Conservation (phyloP, 1,284 basidiomycete genomes). For the Ceratobasidium sp. region DNA sequence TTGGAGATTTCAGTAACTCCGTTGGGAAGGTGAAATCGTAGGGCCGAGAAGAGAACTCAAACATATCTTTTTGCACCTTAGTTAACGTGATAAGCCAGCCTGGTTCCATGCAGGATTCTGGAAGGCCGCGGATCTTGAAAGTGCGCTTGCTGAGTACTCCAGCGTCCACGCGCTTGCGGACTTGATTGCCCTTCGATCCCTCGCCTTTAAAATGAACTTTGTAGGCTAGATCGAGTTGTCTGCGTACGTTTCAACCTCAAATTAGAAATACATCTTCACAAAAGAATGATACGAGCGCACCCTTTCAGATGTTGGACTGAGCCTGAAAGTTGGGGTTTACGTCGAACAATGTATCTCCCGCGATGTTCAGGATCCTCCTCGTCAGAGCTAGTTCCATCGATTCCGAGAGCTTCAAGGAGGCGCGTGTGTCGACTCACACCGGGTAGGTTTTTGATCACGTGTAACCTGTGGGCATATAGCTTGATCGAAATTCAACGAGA, state of each 20-base stretch:
- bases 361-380: not conserved
- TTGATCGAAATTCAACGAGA: not conserved
- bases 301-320: not conserved
- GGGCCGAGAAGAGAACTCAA: not conserved
- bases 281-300: no score
- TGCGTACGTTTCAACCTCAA: no score
- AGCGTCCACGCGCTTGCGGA: not conserved
- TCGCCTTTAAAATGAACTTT: not conserved
- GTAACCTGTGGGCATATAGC: not conserved
- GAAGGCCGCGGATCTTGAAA: not conserved
- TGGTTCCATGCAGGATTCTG: not conserved
- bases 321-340: not conserved
- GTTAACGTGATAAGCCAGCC: not conserved
- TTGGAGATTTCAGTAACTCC: not conserved
- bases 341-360: not conserved
- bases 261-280: no score
- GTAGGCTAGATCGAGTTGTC: not conserved
- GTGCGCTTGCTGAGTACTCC: not conserved
- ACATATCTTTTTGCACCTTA: not conserved
- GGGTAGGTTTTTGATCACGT: not conserved
- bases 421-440: not conserved
- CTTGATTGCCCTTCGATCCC: not conserved
- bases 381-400: conserved; percentile 1
- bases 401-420: not conserved
- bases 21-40: not conserved